Conservation (phyloP, 345 rosid species). For the Linum lewisii region DNA sequence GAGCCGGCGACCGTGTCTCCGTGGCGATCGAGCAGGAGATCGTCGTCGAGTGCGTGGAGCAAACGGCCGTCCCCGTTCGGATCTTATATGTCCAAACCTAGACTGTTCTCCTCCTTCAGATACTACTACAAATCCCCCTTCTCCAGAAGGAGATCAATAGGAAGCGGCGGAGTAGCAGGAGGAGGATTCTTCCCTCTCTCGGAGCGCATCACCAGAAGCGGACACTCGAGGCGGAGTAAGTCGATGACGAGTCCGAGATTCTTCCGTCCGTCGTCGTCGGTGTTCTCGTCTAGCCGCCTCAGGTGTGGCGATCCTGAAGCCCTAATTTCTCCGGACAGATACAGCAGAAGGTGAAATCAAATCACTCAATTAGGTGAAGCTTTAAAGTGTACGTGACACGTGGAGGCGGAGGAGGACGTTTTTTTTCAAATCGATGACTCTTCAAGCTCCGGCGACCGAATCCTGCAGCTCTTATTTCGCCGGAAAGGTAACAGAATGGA, state of each 20-base stretch:
- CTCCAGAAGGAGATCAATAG: background rate
- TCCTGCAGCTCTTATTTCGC: no score
- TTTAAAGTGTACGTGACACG: no score
- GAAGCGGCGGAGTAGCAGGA: background rate
- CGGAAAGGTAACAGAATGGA: no score
- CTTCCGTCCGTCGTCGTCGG: background rate
- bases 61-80: conserved; percentile 1
- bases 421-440: no score
- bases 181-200: conserved; percentile 1
- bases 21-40: background rate
- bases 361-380: no score
- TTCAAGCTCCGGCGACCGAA: no score
- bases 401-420: no score
- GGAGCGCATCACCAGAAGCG: background rate
- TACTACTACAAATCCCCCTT: background rate
- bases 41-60: background rate
- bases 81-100: background rate
- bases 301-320: conserved; percentile 3
- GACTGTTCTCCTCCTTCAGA: background rate
- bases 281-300: conserved; percentile 3
- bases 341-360: no score
- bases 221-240: background rate
- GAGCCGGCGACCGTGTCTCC: conserved; percentile 4
- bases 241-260: background rate
- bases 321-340: background rate